Base-by-base conservation (phyloP, 169 alveolate species). In the Eimeria tenella region DNA sequence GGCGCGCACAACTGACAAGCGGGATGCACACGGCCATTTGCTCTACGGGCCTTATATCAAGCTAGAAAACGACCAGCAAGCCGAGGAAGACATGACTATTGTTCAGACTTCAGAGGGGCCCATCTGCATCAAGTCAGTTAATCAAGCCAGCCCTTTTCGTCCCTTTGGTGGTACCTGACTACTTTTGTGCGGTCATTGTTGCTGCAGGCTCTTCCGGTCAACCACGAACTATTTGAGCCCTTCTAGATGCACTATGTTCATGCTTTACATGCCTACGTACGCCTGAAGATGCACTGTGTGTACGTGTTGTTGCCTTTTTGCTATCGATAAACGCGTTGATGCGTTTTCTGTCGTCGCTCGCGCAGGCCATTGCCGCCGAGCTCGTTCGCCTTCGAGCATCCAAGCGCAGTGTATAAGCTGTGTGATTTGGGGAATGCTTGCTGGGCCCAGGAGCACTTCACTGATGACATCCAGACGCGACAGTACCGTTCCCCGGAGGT, bases 381-480 rank as follows among this genome's bases (percentile, higher is more conserved):
- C 21, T 77, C 94, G n/a, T 93, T 56, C 71, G 73, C 92, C 58
- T 98, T 97, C 83, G 94, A 95, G 68, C 96, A 95, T 60, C 97
- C 94, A 58, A 95, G 94, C 52, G 96, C 99, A 3, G 96, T 96
- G 62, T 98, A 93, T 95, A 98, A 98, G 96, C 98, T 99, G 10
- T 98, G 99, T 87, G 99, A 99, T 97, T 96, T 99, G 93, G 99
- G 99, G 4, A 99, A 99, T 95, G 99, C 99, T 55, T 99, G 99
- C 94, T 99, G 99, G 99, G 97, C 98, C 62, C 96, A 98, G 94
- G 98, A 99, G 95, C 99, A 99, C 90, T 98, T 98, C 95, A 97
- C 99, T 53, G 98, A 98, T 19, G 99, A 98, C 94, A 99, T 99
- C 17, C 99, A 99, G 94, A 99, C 99, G 21, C 96, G 99, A 77